Conservation (phyloP, 257 asterid genomes). For the Marsdenia floribunda region DNA sequence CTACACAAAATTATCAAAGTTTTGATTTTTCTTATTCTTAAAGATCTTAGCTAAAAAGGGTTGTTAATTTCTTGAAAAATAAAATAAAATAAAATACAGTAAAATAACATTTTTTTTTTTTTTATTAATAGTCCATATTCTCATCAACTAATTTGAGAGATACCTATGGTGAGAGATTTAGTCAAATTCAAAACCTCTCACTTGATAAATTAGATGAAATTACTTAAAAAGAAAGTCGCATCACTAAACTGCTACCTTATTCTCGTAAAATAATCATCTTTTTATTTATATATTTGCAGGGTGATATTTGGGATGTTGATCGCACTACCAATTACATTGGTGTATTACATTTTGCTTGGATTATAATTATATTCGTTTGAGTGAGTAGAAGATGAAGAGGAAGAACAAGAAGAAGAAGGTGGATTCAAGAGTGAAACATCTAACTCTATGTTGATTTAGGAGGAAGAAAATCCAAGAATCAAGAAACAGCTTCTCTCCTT, state of each 20-base stretch:
- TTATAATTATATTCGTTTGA: constrained; percentile 5
- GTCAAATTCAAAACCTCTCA: no score
- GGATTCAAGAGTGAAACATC: background rate
- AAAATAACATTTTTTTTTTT: no score
- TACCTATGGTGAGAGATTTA: no score
- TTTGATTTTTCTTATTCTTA: background rate
- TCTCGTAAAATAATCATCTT: no score
- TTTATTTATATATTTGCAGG: constrained; percentile 17
- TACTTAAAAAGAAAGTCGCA: no score
- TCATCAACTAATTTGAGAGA: background rate
- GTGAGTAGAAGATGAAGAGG: no score
- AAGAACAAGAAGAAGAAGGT: no score
- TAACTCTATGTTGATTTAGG: constrained; percentile 11
- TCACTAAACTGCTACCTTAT: no score
- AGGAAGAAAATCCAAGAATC: constrained; percentile 3
- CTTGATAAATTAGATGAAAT: no score
- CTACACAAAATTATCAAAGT: background rate
- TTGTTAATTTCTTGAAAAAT: background rate
- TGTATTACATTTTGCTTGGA: constrained; percentile 55
- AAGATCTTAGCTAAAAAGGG: background rate
- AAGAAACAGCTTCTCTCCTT: background rate
- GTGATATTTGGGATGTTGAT: constrained; percentile 61
- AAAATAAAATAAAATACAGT: no score
- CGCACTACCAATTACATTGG: constrained; percentile 58
- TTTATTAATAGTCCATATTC: no score